These are phyloP conservation scores for Plectosphaerella sp. DNA, from an alignment of 2,329 filamentous ascomycete genomes.

Conservation along the genomic window DNA sequence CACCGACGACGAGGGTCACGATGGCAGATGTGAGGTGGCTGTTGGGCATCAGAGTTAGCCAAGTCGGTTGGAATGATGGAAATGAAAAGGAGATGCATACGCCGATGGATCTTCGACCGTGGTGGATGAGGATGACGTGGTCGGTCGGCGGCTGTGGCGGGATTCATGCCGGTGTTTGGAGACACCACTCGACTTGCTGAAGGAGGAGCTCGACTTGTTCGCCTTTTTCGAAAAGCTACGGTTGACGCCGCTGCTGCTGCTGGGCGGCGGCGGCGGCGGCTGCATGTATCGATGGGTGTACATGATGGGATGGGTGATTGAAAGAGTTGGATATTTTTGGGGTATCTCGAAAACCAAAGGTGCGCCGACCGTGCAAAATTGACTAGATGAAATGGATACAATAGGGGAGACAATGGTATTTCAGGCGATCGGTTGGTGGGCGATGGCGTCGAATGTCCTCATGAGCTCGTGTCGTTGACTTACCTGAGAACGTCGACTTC, in stretches of 20 bases:
- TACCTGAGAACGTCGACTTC: slow-evolving; percentile 20
- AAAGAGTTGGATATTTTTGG: slow-evolving; percentile 1
- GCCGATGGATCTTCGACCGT: slow-evolving; percentile 30
- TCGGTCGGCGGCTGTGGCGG: slow-evolving; percentile 39
- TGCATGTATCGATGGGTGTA: slow-evolving; percentile 32
- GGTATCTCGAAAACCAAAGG: neutral
- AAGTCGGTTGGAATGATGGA: neutral
- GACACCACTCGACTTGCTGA: slow-evolving; percentile 49
- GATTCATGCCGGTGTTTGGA: slow-evolving; percentile 51
- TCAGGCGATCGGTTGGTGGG: neutral
- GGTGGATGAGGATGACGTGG: slow-evolving; percentile 36
- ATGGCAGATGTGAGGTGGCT: slow-evolving; percentile 63
- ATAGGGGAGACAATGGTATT: neutral
- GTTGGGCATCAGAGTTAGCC: slow-evolving; percentile 6
- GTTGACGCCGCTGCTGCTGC: slow-evolving; percentile 16
- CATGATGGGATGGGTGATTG: neutral
- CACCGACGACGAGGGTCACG: slow-evolving; percentile 76
- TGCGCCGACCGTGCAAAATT: neutral
- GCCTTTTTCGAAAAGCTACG: slow-evolving; percentile 51
- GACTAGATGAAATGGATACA: neutral
- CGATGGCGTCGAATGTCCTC: neutral
- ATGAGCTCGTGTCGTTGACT: slow-evolving; percentile 12
- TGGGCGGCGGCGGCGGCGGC: slow-evolving; percentile 33
- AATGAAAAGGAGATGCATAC: neutral
- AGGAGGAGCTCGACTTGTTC: slow-evolving; percentile 48